These are phyloP conservation scores for Lactarius pseudohatsudake DNA, from an alignment of 768 basidiomycete species.

Conservation along the genomic window DNA sequence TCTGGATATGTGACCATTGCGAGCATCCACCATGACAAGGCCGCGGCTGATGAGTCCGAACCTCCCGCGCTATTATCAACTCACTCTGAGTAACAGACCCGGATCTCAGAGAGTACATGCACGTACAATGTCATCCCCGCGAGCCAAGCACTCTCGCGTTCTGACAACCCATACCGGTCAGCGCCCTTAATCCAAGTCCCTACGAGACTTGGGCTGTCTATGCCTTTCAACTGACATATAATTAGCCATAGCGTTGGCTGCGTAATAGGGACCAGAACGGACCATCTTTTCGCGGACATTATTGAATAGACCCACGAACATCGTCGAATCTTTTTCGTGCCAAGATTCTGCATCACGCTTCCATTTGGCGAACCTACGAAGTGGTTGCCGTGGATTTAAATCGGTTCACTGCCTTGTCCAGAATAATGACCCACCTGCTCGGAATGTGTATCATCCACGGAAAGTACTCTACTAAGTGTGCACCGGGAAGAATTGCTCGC, in stretches of 20 bases:
- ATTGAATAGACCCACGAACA: constrained; percentile 25
- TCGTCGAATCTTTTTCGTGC: constrained; percentile 25
- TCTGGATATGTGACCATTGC: constrained; percentile 18
- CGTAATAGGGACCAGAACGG: not conserved
- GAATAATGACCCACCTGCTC: not conserved
- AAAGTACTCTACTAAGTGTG: constrained; percentile 28
- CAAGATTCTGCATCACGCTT: constrained; percentile 29
- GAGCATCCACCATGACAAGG: constrained; percentile 10
- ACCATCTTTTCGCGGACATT: constrained; percentile 21
- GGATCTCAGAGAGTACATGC: not conserved
- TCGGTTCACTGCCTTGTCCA: not conserved
- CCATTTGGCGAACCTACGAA: constrained; percentile 27
- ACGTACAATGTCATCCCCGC: constrained; percentile 17
- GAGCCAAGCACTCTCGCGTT: constrained; percentile 16
- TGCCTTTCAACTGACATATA: constrained; percentile 11
- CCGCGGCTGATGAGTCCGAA: not conserved
- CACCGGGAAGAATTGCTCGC: constrained; percentile 25
- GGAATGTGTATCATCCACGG: constrained; percentile 30
- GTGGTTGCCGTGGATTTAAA: not conserved
- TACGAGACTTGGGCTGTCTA: constrained; percentile 19
- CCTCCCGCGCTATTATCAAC: constrained; percentile 7
- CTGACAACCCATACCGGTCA: constrained; percentile 15
- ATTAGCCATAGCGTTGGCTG: not conserved
- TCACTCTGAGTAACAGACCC: not conserved
- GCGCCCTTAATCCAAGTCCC: constrained; percentile 19